Conservation (phyloP, 306 rosid genomes). For the Sphenostylis stenocarpa region DNA sequence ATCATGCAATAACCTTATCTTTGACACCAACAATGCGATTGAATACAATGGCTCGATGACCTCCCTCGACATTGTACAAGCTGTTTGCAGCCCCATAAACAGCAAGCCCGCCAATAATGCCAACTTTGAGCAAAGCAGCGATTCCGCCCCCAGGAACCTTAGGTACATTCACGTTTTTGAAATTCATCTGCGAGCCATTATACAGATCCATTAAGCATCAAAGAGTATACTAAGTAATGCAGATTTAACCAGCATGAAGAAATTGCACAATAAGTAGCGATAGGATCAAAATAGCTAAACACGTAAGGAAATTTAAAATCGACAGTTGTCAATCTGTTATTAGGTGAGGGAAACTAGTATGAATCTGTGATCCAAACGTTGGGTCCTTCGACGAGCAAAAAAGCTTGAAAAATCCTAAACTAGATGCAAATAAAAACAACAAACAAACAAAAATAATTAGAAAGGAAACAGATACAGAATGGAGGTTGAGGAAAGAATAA, state of each 20-base stretch:
- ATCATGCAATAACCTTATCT: conserved; percentile 30
- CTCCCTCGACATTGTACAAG: conserved; percentile 45
- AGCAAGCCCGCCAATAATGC: conserved; percentile 42
- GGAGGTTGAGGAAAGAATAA: neutral
- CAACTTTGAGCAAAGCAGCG: conserved; percentile 41
- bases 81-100: conserved; percentile 42
- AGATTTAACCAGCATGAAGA: neutral
- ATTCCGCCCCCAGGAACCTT: conserved; percentile 38
- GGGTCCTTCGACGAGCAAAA: neutral
- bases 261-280: neutral
- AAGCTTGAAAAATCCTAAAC: neutral
- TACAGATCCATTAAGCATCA: neutral
- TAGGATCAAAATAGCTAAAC: neutral
- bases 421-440: neutral
- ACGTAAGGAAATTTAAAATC: neutral
- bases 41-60: conserved; percentile 45
- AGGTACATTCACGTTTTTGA: conserved; percentile 36
- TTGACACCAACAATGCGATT: conserved; percentile 41
- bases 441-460: neutral
- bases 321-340: neutral
- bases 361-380: neutral
- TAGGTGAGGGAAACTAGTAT: neutral
- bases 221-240: neutral
- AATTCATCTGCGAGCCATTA: conserved; percentile 33
- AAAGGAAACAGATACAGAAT: neutral